Evolutionary conservation across 257 asterid genomes (phyloP).

Genomic region (Ballota nigra): DNA sequence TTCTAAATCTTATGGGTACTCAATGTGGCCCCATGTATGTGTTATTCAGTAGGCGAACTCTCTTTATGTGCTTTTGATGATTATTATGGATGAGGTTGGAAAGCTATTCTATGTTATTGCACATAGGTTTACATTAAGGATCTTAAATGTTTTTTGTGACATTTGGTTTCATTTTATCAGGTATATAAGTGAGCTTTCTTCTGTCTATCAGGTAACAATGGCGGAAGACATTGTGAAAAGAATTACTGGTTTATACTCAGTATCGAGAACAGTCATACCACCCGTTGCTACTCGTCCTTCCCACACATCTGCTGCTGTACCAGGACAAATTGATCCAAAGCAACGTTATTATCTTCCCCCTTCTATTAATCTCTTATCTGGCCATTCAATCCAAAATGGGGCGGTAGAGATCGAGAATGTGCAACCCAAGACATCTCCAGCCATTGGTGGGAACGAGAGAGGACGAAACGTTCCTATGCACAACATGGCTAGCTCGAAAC

Average conservation of each 20-base stretch:
- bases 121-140: background rate
- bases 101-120: background rate
- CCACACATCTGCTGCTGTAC: slow-evolving; percentile 64
- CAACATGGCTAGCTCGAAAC: slow-evolving; percentile 49
- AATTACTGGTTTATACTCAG: slow-evolving; percentile 78
- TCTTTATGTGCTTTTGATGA: too few species aligned
- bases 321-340: slow-evolving; percentile 54
- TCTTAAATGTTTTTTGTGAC: background rate
- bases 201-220: slow-evolving; percentile 72
- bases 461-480: slow-evolving; percentile 40
- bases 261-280: slow-evolving; percentile 56
- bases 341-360: slow-evolving; percentile 53
- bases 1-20: background rate
- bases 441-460: slow-evolving; percentile 37
- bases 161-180: background rate
- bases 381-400: slow-evolving; percentile 44
- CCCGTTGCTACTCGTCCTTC: slow-evolving; percentile 59
- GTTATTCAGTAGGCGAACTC: background rate
- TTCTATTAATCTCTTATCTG: slow-evolving; percentile 35
- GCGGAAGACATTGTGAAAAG: slow-evolving; percentile 90
- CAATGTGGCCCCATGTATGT: background rate
- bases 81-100: too few species aligned
- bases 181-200: background rate
- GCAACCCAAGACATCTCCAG: slow-evolving; percentile 35
- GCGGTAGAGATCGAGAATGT: slow-evolving; percentile 34